Evolutionary conservation across 495 filamentous ascomycete species (phyloP), one percentile per base, ranked within the genome.

Genomic region (Aspergillus mulundensis): DNA sequence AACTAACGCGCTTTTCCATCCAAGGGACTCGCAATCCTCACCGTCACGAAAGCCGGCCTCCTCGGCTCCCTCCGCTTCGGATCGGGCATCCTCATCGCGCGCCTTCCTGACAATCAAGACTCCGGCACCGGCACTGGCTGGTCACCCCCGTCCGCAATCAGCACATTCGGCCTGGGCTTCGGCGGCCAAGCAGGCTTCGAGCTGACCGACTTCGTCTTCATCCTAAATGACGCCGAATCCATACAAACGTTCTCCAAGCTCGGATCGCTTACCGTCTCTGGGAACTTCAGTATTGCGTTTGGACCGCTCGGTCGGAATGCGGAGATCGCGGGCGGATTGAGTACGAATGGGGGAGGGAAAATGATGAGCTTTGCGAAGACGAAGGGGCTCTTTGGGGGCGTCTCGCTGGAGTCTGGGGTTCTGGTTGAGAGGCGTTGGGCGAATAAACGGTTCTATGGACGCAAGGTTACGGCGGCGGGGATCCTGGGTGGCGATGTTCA

Each of bases 191-290:
- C 96, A 58, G 93, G 93, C 23, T 87, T 93, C 72, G 93, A 97
- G 69, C 73, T 97, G 30, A 96, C 93, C 18, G 92, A 97, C 67
- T 97, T 97, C 66, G 92, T 97, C 50, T 96, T 97, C 75, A 93
- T 97, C 38, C 83, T 97, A 39, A 96, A 95, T 69, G 91, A 95
- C 59, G 78, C 83, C 28, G 82, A 77, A 24, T 91, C 94, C 18
- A 91, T 97, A 42, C 85, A 84, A 62, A 93, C 91, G 12, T 96
- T 97, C 70, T 89, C 91, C 14, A 90, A 96, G 68, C 77, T 83
- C 49, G 94, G 93, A 0, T 87, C 80, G 24, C 68, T 97, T 25
- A 95, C 91, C 36, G 77, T 97, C 5, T 91, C 92, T 43, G 90
- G 89, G 53, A 97, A 97, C 68, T 89, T 96, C 7, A 93, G 89